Percentiles rank a stretch among this genome's conserved stretches.
These are phyloP conservation scores for Rhinocladiella mackenziei DNA, from an alignment of 2,329 filamentous ascomycete species.

Conservation along the genomic window DNA sequence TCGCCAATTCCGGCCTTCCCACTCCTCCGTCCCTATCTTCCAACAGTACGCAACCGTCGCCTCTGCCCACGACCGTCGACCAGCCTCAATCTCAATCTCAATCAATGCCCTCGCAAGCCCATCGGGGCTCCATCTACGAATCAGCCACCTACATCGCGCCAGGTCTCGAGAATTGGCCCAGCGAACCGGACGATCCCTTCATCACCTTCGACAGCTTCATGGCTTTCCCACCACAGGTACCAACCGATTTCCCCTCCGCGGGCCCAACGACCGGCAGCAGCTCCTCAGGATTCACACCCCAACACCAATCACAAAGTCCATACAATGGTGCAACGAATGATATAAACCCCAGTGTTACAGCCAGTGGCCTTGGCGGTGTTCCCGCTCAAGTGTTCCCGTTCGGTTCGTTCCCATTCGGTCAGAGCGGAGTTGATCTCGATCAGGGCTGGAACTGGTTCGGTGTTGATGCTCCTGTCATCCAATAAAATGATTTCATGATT, in stretches of 20 bases:
- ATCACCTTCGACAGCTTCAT: slow-evolving; percentile 31
- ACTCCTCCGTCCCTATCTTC: slow-evolving; percentile 27
- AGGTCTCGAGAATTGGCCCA: slow-evolving; percentile 21
- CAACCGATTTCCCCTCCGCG: slow-evolving; percentile 19
- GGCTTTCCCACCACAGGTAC: slow-evolving; percentile 25
- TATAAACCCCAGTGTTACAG: slow-evolving; percentile 5
- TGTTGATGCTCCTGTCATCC: slow-evolving; percentile 16
- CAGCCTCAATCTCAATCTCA: slow-evolving; percentile 7
- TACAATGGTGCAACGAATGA: slow-evolving; percentile 13
- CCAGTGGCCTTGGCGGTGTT: slow-evolving; percentile 6
- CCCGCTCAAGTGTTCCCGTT: slow-evolving; percentile 16
- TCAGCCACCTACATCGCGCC: slow-evolving; percentile 17
- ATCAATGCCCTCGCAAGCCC: background rate
- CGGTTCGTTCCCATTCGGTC: slow-evolving; percentile 14
- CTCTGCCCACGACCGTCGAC: slow-evolving; percentile 21
- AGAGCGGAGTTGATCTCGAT: slow-evolving; percentile 35
- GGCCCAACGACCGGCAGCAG: slow-evolving; percentile 13
- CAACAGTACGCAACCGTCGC: slow-evolving; percentile 24
- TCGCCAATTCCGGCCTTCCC: slow-evolving; percentile 22
- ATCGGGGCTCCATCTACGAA: slow-evolving; percentile 15
- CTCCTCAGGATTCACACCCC: slow-evolving; percentile 19
- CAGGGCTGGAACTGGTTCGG: slow-evolving; percentile 42
- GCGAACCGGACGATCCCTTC: slow-evolving; percentile 27
- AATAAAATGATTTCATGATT: background rate
- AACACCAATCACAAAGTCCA: slow-evolving; percentile 21